Conservation (phyloP, 2,329 filamentous ascomycete species). For the Talaromyces pinophilus region DNA sequence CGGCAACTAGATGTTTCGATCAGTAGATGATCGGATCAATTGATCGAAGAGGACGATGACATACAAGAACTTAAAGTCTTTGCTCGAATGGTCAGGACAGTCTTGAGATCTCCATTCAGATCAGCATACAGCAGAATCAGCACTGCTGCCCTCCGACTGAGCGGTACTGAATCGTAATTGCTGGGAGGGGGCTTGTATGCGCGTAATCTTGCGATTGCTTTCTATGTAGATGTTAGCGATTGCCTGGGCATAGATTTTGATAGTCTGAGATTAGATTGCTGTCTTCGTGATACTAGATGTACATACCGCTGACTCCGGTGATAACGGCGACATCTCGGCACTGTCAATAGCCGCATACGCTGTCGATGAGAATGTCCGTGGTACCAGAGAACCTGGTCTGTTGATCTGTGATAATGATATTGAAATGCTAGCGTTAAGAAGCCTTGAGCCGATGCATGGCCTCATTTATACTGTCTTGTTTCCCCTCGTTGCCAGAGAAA, state of each 20-base stretch:
- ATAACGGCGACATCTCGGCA: conserved; percentile 16
- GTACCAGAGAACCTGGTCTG: neutral
- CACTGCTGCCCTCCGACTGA: conserved; percentile 76
- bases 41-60: conserved; percentile 11
- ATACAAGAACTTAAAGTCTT: conserved; percentile 60
- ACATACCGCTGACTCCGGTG: conserved; percentile 27
- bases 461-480: conserved; percentile 6
- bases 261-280: too few species aligned
- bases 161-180: conserved; percentile 57
- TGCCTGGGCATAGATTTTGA: too few species aligned
- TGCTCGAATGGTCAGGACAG: conserved; percentile 64
- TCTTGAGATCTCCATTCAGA: conserved; percentile 71
- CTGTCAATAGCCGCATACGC: neutral
- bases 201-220: conserved; percentile 59
- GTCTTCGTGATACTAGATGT: neutral
- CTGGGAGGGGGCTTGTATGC: conserved; percentile 59
- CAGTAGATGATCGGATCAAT: neutral
- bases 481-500: neutral
- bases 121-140: conserved; percentile 87
- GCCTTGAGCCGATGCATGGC: neutral
- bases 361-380: neutral
- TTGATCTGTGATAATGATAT: neutral
- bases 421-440: neutral
- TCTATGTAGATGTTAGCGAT: conserved; percentile 31
- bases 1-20: conserved; percentile 56